Conservation (phyloP, 225 moss, liverwort and hornwort genomes). For the Marchantia polymorpha region DNA sequence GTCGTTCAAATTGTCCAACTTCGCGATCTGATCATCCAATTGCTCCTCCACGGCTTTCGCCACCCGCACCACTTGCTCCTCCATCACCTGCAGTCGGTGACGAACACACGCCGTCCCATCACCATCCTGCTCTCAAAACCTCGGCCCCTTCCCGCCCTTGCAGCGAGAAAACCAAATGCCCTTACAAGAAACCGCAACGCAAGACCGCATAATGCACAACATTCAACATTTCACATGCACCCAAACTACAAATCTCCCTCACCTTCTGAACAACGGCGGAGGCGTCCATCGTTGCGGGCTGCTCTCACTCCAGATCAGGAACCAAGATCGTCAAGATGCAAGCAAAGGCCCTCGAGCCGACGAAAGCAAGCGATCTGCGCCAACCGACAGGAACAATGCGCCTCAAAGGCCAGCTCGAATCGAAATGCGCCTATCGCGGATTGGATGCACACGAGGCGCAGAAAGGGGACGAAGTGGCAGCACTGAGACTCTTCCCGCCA, state of each 20-base stretch:
- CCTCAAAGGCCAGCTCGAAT: too few relatives aligned
- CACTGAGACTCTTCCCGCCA: not conserved
- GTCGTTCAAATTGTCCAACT: slow-evolving; percentile 79
- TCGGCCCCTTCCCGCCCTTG: not conserved
- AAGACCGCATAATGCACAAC: too few relatives aligned
- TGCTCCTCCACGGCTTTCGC: slow-evolving; percentile 95
- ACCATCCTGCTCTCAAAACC: not conserved
- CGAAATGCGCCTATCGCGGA: too few relatives aligned
- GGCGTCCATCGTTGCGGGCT: slow-evolving; percentile 11
- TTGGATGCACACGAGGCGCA: too few relatives aligned
- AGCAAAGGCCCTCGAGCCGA: too few relatives aligned
- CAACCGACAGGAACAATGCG: too few relatives aligned
- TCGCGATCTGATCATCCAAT: slow-evolving; percentile 82
- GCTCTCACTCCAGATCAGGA: not conserved
- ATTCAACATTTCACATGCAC: too few relatives aligned
- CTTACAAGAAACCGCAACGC: not conserved
- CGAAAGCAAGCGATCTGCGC: too few relatives aligned
- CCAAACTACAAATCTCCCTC: not conserved
- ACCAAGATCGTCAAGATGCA: not conserved
- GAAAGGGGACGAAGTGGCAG: not conserved
- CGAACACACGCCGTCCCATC: not conserved
- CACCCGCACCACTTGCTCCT: slow-evolving; percentile 81
- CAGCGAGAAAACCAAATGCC: not conserved
- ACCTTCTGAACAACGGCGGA: slow-evolving; percentile 22
- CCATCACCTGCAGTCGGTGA: slow-evolving; percentile 54